Base-by-base conservation (phyloP, 2,329 filamentous ascomycete genomes). In the Venturia carpophila region DNA sequence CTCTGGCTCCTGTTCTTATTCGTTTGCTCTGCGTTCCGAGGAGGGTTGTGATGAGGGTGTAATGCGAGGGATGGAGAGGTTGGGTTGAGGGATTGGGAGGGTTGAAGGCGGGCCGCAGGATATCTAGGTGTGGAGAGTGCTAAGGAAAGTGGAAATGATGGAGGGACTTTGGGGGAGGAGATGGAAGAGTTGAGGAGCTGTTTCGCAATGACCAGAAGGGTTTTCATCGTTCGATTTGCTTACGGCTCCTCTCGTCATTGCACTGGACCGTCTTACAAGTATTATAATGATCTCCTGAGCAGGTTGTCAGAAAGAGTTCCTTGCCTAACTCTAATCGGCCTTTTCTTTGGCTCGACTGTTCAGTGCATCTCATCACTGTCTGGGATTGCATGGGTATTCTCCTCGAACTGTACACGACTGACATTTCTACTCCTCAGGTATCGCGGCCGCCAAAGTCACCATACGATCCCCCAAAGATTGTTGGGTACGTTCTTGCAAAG, bases 401-500 rank as follows among this genome's bases (percentile, higher is more conserved):
- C 19, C 19, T n/a, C 30, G 6, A 19, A 37, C 7, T 37, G 7
- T 30, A 10, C 15, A 58, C 5, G n/a, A 58, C 52, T 58, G n/a
- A 58, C 52, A 19, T 58, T 37, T 19, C 11, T 61, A 1, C 24
- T 10, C 6, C 24, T 15, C 60, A 81, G 79, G 87, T 92, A 66
- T 90, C 89, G 24, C 86, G 91, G 43, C 90, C 91, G 42, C 84
- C 84, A 71, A 88, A 88, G 75, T 86, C 87, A 0, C 87, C 88
- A 60, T 90, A 93, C 77, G 90, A 95, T 76, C 94, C 95, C 72
- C 94, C 94, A 70, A 96, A 97, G 79, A 96, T 99, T 67, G 94
- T 99, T 30, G 94, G 94, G 71, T 99, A 99, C 75, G 94, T 99
- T n/a, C 87, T 99, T 34, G 94, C 94, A 63, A 99, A 99, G 83